Evolutionary conservation across 108 stramenopile species (phyloP).

Genomic region (Mayamaea pseudoterrestris): DNA sequence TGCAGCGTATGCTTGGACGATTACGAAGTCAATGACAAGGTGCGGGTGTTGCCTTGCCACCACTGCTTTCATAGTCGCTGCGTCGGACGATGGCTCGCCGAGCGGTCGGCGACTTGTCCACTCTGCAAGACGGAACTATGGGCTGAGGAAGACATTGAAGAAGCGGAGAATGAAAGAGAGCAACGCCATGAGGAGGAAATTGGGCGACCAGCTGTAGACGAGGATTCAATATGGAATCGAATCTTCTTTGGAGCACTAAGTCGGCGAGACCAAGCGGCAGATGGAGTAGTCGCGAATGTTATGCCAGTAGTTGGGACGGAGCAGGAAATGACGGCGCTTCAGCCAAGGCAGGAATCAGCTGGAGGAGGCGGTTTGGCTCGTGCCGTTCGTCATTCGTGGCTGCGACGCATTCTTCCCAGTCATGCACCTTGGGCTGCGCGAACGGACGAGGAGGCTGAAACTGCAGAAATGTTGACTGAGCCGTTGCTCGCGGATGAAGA

Average conservation of each 20-base stretch:
- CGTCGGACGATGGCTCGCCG: conserved; percentile 55
- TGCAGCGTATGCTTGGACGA: conserved; percentile 74
- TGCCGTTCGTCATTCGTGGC: not conserved
- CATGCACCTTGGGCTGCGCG: no score
- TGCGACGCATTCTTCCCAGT: no score
- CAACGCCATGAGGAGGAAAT: not conserved
- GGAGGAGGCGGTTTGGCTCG: not conserved
- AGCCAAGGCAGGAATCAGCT: not conserved
- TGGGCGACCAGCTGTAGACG: not conserved
- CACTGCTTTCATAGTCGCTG: conserved; percentile 38
- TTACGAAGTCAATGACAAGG: conserved; percentile 28
- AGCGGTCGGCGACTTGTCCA: conserved; percentile 37
- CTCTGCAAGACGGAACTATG: conserved; percentile 44
- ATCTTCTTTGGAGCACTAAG: not conserved
- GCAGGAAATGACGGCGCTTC: not conserved
- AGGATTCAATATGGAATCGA: not conserved
- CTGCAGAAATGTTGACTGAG: conserved; percentile 3
- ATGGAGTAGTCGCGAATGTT: not conserved
- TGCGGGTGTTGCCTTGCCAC: conserved; percentile 47
- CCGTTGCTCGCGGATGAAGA: conserved; percentile 1
- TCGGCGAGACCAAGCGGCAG: not conserved
- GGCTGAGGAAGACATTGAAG: conserved; percentile 13
- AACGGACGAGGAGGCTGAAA: not conserved
- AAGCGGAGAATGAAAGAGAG: conserved; percentile 6
- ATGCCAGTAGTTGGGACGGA: not conserved